Conservation (phyloP, 176 grass and related monocot species). For the Aegilops sharonensis region DNA sequence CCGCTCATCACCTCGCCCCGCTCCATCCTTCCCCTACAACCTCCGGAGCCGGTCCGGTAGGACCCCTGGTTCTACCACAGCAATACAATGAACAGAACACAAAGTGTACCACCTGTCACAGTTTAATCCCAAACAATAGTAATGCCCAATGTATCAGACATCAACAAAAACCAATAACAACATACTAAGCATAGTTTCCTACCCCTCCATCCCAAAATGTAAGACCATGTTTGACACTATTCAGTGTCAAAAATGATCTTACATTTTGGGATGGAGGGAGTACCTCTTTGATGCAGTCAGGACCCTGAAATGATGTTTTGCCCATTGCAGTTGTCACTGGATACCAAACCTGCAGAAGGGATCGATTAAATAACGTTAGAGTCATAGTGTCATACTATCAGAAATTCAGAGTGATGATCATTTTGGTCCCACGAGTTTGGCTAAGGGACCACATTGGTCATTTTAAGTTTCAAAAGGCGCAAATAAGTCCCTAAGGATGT, state of each 20-base stretch:
- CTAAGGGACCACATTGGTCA: neutral
- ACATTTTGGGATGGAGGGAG: too few relatives aligned
- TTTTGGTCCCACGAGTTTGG: neutral
- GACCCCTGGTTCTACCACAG: too few relatives aligned
- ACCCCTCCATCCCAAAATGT: slow-evolving; percentile 18
- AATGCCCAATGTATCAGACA: neutral
- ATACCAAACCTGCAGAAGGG: slow-evolving; percentile 62
- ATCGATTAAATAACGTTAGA: slow-evolving; percentile 7
- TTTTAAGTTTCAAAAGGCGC: neutral
- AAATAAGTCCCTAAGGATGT: neutral
- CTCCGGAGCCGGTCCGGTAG: too few relatives aligned
- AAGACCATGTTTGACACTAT: too few relatives aligned
- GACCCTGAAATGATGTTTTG: slow-evolving; percentile 79
- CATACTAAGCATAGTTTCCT: neutral
- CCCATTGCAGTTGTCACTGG: slow-evolving; percentile 75
- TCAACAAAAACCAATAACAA: neutral
- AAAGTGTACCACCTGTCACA: neutral
- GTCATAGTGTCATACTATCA: neutral
- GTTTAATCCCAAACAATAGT: neutral
- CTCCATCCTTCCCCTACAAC: too few relatives aligned
- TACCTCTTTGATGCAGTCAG: slow-evolving; percentile 91
- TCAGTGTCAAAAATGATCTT: too few relatives aligned
- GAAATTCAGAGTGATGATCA: neutral
- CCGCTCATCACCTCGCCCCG: too few relatives aligned
- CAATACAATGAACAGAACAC: neutral